Evolutionary conservation across 257 asterid genomes (phyloP), one percentile per base, ranked within the genome.

Genomic region (Catharanthus roseus): DNA sequence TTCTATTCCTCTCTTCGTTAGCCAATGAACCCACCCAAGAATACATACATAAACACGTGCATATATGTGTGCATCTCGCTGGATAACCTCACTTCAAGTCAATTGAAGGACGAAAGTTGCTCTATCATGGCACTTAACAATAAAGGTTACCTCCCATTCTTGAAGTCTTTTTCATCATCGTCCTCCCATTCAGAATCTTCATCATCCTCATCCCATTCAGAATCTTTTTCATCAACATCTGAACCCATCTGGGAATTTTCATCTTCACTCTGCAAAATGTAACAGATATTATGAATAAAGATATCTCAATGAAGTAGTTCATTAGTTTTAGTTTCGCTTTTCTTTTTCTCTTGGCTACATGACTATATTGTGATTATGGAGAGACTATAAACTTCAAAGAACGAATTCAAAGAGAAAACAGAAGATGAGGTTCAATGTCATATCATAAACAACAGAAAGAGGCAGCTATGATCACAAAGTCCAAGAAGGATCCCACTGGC

Each of bases 201-300:
- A 56, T 29, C 76, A 67, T 70, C 76, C 54, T 69, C 79, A 70
- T 81, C 88, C 29, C 82, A 86, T 24, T 83, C 88, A 61, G 34
- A 44, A 23, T 72, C 88, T n/a, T 83, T 81, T 71, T 87, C 89
- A 60, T 81, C 87, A 66, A 56, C 81, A 68, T 73, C 82, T 53
- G 90, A 85, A 68, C n/a, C 82, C 68, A 67, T 70, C 65, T n/a
- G 62, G 39, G 85, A 78, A 69, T 50, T 84, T 70, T 87, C 96
- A 70, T 86, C 95, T 71, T 87, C 93, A 74, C 78, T 78, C 96
- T 93, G 85, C 69, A 75, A 34, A 70, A 28, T 61, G 45, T 13
- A 54, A 24, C 55, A 36, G 33, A 49, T 33, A 38, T 9, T 23
- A 28, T 21, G 19, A 45, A 58, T 44, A 21, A 38, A 28, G 15